Conservation (phyloP, 1,139 yeast species). For the Saccharomyces pastorianus region DNA sequence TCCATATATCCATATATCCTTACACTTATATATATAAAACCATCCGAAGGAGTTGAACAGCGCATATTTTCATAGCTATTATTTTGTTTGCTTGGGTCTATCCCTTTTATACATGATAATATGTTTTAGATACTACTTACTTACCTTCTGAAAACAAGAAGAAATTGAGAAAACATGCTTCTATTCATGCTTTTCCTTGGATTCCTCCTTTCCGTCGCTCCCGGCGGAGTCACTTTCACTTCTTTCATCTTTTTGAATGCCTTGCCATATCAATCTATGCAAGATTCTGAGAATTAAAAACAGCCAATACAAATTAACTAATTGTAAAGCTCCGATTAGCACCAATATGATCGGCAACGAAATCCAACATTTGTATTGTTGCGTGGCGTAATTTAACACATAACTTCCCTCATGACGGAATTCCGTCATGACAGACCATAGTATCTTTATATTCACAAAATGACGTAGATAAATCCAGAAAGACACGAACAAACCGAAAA, state of each 20-base stretch:
- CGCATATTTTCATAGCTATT: neutral
- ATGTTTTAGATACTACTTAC: neutral
- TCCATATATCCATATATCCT: neutral
- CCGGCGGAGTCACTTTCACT: no score
- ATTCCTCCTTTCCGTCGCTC: slow-evolving; percentile 11
- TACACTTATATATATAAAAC: neutral
- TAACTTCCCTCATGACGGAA: slow-evolving; percentile 46
- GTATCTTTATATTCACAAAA: slow-evolving; percentile 65
- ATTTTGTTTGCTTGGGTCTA: neutral
- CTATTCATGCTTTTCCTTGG: slow-evolving; percentile 6
- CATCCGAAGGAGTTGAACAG: neutral
- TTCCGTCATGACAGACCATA: slow-evolving; percentile 85
- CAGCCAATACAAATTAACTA: no score
- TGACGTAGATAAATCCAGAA: slow-evolving; percentile 89
- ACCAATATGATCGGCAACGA: no score
- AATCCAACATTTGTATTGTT: no score
- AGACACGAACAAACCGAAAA: slow-evolving; percentile 57
- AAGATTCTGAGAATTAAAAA: no score
- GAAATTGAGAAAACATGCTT: neutral
- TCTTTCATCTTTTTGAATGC: no score
- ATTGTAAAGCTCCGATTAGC: no score
- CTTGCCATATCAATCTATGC: no score
- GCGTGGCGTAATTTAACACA: no score
- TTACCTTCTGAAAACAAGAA: neutral
- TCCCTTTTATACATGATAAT: neutral